Base-by-base conservation (phyloP, 495 filamentous ascomycete genomes). In the Talaromyces wortmannii region DNA sequence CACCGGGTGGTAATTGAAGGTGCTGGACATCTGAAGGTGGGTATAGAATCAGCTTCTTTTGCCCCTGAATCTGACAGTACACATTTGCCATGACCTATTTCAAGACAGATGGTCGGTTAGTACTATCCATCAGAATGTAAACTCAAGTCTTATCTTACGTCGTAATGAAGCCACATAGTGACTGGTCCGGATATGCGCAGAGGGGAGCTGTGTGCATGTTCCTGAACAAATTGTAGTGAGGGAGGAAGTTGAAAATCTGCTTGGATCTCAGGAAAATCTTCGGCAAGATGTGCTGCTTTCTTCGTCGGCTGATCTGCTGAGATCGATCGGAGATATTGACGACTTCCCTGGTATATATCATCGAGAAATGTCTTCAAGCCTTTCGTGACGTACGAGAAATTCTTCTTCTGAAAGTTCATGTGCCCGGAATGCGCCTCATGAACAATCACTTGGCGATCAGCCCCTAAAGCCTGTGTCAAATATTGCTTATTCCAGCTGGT, bases 111-210 rank as follows among this genome's bases (percentile, higher is more conserved):
- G 16, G 44, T 16, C 10, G 16, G 17, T 46, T 10, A 10, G 30
- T 30, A 31, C 30, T 42, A 5, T 13, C 7, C 33, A 36, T 1
- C 30, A 52, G 18, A 23, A 29, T 31, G 17, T 31, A 18, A 52
- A 36, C 23, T 23, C 23, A 23, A 23, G 11, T 17, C 16, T 29
- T 23, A 11, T 69, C 79, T 74, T 69, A 88, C 87, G 67, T 96
- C 90, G 73, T 92, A 96, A 67, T 96, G 90, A 29, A 95, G 75
- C 92, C 91, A 96, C 83, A 97, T 90, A 29, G 81, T 85, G 4
- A 95, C 90, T 0, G 82, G 84, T 1, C 90, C 89, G 12, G 89
- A 92, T 44, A 96, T 83, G 29, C 91, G 77, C 23, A 95, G 67
- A 0, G 90, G 85, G 0, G 89, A 90, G 63, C 87, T 94, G 63